Conservation (phyloP, 768 basidiomycete genomes). For the Termitomyces sp. region DNA sequence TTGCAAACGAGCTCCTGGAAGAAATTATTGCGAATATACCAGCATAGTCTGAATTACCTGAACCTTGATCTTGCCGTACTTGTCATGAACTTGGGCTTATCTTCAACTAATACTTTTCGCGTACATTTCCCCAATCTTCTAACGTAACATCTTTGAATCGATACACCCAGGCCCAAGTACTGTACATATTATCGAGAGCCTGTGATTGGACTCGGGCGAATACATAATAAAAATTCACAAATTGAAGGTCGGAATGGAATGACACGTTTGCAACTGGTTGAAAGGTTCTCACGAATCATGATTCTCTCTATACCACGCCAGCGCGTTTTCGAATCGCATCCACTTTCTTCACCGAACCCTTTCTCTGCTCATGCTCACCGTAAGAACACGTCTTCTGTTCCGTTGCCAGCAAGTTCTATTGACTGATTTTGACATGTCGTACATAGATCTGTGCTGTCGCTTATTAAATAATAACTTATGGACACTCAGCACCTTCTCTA, state of each 20-base stretch:
- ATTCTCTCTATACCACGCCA: slow-evolving; percentile 1
- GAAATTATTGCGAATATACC: slow-evolving; percentile 48
- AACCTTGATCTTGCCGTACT: neutral
- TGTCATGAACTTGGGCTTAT: slow-evolving; percentile 5
- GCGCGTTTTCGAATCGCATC: slow-evolving; percentile 4
- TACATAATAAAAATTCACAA: neutral
- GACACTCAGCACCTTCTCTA: slow-evolving; percentile 30
- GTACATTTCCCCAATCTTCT: slow-evolving; percentile 2
- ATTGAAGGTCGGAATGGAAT: neutral
- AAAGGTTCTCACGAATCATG: slow-evolving; percentile 16
- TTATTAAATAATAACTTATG: slow-evolving; percentile 19
- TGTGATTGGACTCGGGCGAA: slow-evolving; percentile 3
- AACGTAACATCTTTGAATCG: neutral
- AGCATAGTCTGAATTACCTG: slow-evolving; percentile 14
- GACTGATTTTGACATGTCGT: slow-evolving; percentile 2
- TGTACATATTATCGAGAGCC: slow-evolving; percentile 4
- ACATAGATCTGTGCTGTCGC: slow-evolving; percentile 7
- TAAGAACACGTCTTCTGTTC: neutral
- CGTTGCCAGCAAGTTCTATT: no score
- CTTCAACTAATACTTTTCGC: slow-evolving; percentile 12
- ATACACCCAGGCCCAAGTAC: neutral
- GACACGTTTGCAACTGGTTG: slow-evolving; percentile 4
- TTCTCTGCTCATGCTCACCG: slow-evolving; percentile 13
- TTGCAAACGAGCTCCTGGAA: slow-evolving; percentile 65
- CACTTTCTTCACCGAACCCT: slow-evolving; percentile 6